These are phyloP conservation scores for Rhynchosporium agropyri DNA, from an alignment of 2,329 filamentous ascomycete species.

Conservation along the genomic window DNA sequence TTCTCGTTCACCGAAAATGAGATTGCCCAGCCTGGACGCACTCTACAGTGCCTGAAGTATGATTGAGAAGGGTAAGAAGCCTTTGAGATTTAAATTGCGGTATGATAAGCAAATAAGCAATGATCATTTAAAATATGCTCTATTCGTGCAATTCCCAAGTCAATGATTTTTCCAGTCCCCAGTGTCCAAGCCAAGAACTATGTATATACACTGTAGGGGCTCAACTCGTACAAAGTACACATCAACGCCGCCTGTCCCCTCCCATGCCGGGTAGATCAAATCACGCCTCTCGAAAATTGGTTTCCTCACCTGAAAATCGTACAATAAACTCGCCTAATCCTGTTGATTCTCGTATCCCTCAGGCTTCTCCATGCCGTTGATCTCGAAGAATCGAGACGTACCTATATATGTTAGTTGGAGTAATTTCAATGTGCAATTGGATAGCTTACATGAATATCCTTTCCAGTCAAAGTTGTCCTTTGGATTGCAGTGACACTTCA, in stretches of 20 bases:
- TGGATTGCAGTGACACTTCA: constrained; percentile 93
- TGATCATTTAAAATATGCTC: neutral
- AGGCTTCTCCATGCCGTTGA: constrained; percentile 80
- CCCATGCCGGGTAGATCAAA: constrained; percentile 31
- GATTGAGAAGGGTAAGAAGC: too few relatives aligned
- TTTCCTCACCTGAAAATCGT: constrained; percentile 19
- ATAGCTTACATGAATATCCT: constrained; percentile 84
- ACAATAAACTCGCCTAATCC: constrained; percentile 45
- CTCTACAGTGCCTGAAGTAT: too few relatives aligned
- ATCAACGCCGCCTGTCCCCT: constrained; percentile 26
- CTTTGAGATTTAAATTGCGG: neutral
- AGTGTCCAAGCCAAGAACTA: constrained; percentile 19
- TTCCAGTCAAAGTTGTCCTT: constrained; percentile 99
- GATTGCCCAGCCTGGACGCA: too few relatives aligned
- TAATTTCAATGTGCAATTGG: constrained; percentile 10
- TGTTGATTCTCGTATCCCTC: constrained; percentile 78
- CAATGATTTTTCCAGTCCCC: constrained; percentile 9
- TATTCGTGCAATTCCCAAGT: constrained; percentile 8
- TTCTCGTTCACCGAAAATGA: too few relatives aligned
- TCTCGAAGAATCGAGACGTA: constrained; percentile 82
- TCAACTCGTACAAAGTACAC: constrained; percentile 11
- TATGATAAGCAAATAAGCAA: neutral
- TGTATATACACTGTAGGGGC: constrained; percentile 15
- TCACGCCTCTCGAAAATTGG: constrained; percentile 23
- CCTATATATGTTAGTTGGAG: constrained; percentile 52